Conservation (phyloP, 345 rosid genomes). For the Reutealis trisperma region DNA sequence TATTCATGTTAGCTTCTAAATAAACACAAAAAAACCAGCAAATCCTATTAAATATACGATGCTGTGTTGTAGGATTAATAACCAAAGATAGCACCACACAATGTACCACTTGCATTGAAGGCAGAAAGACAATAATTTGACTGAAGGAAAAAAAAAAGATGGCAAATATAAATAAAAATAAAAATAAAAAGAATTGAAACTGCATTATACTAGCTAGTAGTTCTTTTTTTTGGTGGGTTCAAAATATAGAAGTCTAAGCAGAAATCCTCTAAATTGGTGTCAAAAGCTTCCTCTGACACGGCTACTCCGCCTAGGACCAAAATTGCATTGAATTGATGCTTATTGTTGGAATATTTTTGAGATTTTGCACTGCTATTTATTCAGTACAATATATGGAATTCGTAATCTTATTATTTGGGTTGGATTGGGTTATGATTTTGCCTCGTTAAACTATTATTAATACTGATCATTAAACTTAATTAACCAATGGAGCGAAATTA, state of each 20-base stretch:
- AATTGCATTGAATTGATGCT: too few species aligned
- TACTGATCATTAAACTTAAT: too few species aligned
- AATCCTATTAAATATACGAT: conserved; percentile 26
- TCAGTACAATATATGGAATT: too few species aligned
- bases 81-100: conserved; percentile 28
- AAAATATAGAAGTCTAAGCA: background rate
- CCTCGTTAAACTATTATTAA: too few species aligned
- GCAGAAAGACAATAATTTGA: background rate
- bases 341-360: too few species aligned
- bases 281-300: too few species aligned
- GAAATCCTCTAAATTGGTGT: background rate
- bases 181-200: background rate
- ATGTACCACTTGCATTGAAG: conserved; percentile 24
- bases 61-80: conserved; percentile 28
- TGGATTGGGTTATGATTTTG: too few species aligned
- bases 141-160: background rate
- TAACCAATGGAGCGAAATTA: too few species aligned
- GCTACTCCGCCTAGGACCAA: too few species aligned
- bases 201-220: background rate
- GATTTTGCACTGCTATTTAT: too few species aligned
- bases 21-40: conserved; percentile 36
- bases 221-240: background rate
- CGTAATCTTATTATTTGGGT: too few species aligned
- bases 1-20: conserved; percentile 36
- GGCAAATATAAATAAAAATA: too few species aligned